A percentile compares a stretch with the other conserved stretches of the same genome.
These are phyloP conservation scores for Coemansia furcata DNA, from an alignment of 192 early-diverging fungal species.

Conservation along the genomic window DNA sequence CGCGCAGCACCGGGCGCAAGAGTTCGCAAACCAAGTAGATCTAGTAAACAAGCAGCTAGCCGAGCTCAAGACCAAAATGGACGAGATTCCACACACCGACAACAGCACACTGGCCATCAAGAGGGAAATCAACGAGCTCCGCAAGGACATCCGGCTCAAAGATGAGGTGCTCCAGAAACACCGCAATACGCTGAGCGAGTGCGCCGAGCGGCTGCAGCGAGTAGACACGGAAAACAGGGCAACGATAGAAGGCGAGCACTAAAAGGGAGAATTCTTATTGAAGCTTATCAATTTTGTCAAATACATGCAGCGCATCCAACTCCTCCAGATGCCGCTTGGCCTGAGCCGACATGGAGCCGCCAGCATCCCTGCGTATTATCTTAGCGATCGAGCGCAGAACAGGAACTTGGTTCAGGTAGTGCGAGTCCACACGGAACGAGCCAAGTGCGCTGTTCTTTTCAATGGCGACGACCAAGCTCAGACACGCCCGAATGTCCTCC, in stretches of 20 bases:
- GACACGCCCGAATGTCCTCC: conserved; percentile 15
- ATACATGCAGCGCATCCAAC: not conserved
- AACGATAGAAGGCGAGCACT: conserved; percentile 2
- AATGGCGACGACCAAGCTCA: conserved; percentile 24
- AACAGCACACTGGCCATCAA: not conserved
- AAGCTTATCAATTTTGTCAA: not conserved
- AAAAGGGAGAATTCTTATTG: too few relatives aligned
- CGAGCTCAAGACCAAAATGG: conserved; percentile 26
- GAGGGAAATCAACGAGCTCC: conserved; percentile 30
- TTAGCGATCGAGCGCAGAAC: not conserved
- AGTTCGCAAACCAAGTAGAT: conserved; percentile 20
- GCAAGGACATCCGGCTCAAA: conserved; percentile 33
- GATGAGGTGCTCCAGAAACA: conserved; percentile 30
- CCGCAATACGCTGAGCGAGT: conserved; percentile 5
- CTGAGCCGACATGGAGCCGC: not conserved
- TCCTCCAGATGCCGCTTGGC: conserved; percentile 8
- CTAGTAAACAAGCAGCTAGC: conserved; percentile 22
- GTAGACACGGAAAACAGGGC: conserved; percentile 20
- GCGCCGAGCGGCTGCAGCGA: conserved; percentile 2
- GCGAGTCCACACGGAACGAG: not conserved
- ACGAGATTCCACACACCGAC: conserved; percentile 4
- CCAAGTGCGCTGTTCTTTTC: not conserved
- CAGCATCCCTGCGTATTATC: not conserved
- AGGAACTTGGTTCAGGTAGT: conserved; percentile 4
- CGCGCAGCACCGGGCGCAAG: conserved; percentile 49